Evolutionary conservation across 108 stramenopile genomes (phyloP).

Genomic region (Skeletonema marinoi): DNA sequence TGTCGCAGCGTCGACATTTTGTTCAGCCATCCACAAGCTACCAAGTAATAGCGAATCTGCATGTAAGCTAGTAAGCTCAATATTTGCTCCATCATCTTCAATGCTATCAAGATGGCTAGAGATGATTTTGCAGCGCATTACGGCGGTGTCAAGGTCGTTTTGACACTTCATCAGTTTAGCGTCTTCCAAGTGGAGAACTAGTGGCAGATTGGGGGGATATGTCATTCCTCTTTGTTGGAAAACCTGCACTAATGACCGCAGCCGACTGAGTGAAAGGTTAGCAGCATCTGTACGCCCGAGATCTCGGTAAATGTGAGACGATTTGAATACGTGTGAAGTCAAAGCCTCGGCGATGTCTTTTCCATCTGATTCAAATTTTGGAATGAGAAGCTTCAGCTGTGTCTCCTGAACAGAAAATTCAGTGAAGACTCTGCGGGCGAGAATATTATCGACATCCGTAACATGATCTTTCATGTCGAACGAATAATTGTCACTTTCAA

Average conservation of each 20-base stretch:
- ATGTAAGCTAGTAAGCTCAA: constrained; percentile 27
- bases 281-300: constrained; percentile 50
- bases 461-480: constrained; percentile 16
- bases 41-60: constrained; percentile 61
- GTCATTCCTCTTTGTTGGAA: constrained; percentile 16
- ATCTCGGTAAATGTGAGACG: constrained; percentile 45
- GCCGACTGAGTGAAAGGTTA: constrained; percentile 27
- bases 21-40: constrained; percentile 75
- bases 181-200: constrained; percentile 73
- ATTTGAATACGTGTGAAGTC: constrained; percentile 50
- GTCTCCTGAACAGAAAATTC: constrained; percentile 42
- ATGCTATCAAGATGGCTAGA: constrained; percentile 46
- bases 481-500: constrained; percentile 17
- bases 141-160: constrained; percentile 61
- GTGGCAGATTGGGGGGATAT: constrained; percentile 11
- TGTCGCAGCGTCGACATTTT: constrained; percentile 67
- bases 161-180: constrained; percentile 63
- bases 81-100: neutral
- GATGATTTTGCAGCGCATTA: constrained; percentile 60
- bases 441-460: neutral
- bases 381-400: constrained; percentile 25
- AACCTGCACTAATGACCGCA: constrained; percentile 31
- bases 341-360: constrained; percentile 29
- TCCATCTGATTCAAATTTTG: neutral
- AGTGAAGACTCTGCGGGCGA: constrained; percentile 21